phyloP scores from a whole-genome alignment of 495 filamentous ascomycete genomes.

The Penicillium bialowiezense region DNA sequence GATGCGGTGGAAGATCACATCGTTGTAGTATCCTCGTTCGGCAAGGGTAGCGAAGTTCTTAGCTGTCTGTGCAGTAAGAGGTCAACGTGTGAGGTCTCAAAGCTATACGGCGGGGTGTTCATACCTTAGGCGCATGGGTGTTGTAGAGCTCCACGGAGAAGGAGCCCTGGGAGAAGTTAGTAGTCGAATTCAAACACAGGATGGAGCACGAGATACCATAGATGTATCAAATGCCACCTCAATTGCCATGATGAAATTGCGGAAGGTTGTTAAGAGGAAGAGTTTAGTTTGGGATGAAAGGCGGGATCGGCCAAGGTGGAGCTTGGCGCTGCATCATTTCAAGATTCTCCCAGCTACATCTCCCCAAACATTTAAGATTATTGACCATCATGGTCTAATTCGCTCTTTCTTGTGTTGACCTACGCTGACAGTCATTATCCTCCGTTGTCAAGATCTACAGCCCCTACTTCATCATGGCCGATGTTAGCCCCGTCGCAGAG shows the following conservation, averaged over 20 bases:
- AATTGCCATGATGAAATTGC: constrained; percentile 58
- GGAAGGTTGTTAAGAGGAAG: not conserved
- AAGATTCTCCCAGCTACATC: constrained; percentile 16
- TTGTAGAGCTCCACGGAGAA: constrained; percentile 90
- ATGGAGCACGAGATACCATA: constrained; percentile 53
- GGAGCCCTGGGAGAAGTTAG: constrained; percentile 56
- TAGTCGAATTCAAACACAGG: not conserved
- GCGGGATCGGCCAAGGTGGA: constrained; percentile 2
- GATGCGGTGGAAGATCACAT: constrained; percentile 85
- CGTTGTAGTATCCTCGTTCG: constrained; percentile 80
- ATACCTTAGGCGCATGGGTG: constrained; percentile 68
- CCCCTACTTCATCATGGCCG: constrained; percentile 29
- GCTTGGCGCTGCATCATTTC: constrained; percentile 14
- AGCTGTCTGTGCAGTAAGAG: constrained; percentile 59
- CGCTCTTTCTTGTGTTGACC: constrained; percentile 1
- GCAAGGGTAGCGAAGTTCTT: constrained; percentile 82
- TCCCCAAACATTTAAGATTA: not conserved
- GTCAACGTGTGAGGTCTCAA: constrained; percentile 8
- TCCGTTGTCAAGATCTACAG: not conserved
- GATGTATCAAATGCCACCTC: constrained; percentile 76
- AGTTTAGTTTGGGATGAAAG: constrained; percentile 7
- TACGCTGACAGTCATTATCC: not conserved
- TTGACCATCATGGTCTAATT: constrained; percentile 14
- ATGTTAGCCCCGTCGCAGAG: constrained; percentile 46
- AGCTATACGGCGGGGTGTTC: not conserved